A percentile compares a stretch with the other conserved stretches of the same genome.
Evolutionary conservation across 495 filamentous ascomycete genomes (phyloP).

Genomic region (Trichoderma virens): DNA sequence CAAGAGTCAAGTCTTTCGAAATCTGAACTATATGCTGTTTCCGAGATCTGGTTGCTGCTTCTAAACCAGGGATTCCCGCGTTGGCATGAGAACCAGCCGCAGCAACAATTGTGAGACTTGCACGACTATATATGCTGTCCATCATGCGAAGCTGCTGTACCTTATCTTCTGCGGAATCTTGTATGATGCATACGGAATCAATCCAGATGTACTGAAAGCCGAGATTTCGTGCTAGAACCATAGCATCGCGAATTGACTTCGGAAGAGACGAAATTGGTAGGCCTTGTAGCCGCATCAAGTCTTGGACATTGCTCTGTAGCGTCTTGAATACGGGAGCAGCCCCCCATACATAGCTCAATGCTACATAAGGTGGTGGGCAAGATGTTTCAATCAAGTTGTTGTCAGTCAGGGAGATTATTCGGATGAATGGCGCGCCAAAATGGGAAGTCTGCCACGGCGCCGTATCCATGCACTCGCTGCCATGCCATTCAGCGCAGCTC

Average conservation of each 20-base stretch:
- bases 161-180: slow-evolving; percentile 12
- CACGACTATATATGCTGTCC: slow-evolving; percentile 14
- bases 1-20: neutral
- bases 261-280: neutral
- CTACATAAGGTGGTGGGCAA: neutral
- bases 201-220: slow-evolving; percentile 18
- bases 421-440: neutral
- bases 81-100: slow-evolving; percentile 9
- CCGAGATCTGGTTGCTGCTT: neutral
- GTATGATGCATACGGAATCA: slow-evolving; percentile 18
- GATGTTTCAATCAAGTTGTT: neutral
- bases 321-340: neutral
- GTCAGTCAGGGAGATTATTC: neutral
- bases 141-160: slow-evolving; percentile 12
- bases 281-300: neutral
- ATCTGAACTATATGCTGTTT: neutral
- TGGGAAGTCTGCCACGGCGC: neutral
- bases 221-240: slow-evolving; percentile 1
- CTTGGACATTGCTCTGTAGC: neutral
- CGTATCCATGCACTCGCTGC: neutral
- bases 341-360: neutral
- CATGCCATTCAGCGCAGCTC: neutral
- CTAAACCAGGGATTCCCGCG: neutral
- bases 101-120: slow-evolving; percentile 14
- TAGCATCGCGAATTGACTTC: slow-evolving; percentile 11